phyloP scores from a whole-genome alignment of 768 basidiomycete genomes.

The Termitomyces sp. region DNA sequence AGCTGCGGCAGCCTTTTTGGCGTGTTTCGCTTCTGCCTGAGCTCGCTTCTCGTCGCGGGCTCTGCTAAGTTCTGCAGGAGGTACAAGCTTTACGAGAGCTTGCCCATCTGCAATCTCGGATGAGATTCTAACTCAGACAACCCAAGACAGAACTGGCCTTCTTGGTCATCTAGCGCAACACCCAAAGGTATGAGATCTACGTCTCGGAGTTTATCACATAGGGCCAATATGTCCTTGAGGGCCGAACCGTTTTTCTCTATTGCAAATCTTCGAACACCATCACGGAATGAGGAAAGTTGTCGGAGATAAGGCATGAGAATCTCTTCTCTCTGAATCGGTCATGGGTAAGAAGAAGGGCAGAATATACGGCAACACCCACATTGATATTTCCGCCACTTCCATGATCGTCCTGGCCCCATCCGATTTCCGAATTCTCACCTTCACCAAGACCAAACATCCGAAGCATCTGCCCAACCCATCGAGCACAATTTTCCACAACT shows the following conservation, averaged over 20 bases:
- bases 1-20: conserved; percentile 68
- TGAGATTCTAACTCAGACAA: neutral
- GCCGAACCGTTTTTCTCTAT: conserved; percentile 64
- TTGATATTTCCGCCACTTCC: conserved; percentile 43
- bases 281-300: conserved; percentile 84
- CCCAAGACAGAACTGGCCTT: conserved; percentile 46
- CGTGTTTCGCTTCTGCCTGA: conserved; percentile 66
- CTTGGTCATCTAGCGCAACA: conserved; percentile 94
- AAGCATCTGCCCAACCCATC: conserved; percentile 71
- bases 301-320: conserved; percentile 86
- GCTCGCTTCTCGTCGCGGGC: conserved; percentile 87
- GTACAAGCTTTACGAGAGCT: conserved; percentile 89
- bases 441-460: conserved; percentile 79
- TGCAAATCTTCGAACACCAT: conserved; percentile 78
- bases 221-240: conserved; percentile 73
- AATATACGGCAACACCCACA: conserved; percentile 30
- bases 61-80: conserved; percentile 74
- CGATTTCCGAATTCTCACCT: conserved; percentile 60
- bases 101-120: conserved; percentile 63
- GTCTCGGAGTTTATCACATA: conserved; percentile 90
- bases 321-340: conserved; percentile 63
- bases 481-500: conserved; percentile 58
- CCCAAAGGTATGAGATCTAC: conserved; percentile 89
- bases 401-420: conserved; percentile 75
- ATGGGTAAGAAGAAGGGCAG: conserved; percentile 8